Base-by-base conservation (phyloP, 768 basidiomycete species). In the Podaxis carcinomalis region DNA sequence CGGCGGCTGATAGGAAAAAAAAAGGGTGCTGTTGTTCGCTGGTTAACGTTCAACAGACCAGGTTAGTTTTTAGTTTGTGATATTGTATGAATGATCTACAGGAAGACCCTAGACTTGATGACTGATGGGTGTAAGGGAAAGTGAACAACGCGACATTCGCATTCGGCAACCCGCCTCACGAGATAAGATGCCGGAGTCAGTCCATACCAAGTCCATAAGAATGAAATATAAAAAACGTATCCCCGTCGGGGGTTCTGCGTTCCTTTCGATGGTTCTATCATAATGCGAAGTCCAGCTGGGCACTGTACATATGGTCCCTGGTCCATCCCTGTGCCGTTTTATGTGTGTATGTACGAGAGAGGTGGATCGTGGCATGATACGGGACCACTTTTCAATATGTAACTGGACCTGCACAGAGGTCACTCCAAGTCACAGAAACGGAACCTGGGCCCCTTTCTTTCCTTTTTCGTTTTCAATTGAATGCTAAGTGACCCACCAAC, bases 391-490 rank as follows among this genome's bases (percentile, higher is more conserved):
- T 44, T 44, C 19, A 19, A 44, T n/a, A 44, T 32, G 32, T 44
- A 14, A 19, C 19, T 44, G 42, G 42, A 6, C 19, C 42, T 44
- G 42, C n/a, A 6, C 42, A 19, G 21, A 49, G 47, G 21, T 23
- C 19, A 37, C 19, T 28, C 39, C 54, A 56, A 56, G 25, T 36
- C 54, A 27, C 44, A 28, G 13, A 49, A 57, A 57, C 47, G 35
- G 47, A 57, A 13, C 39, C 56, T 13, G 47, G 47, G 47, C 46
- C 56, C 56, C 56, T 57, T 57, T 57, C 56, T 57, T 57, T 35
- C 56, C 56, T 4, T 50, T 57, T 57, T 50, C 13, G 56, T 57
- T 49, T 32, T 36, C 16, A 56, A 50, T 49, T 23, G 47, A 49
- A 13, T 37, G 19, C 13, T 35, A 36, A 49, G 1, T 21, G 5